These are phyloP conservation scores for Saturnispora serradocipensis DNA, from an alignment of 805 yeast genomes.

Conservation along the genomic window DNA sequence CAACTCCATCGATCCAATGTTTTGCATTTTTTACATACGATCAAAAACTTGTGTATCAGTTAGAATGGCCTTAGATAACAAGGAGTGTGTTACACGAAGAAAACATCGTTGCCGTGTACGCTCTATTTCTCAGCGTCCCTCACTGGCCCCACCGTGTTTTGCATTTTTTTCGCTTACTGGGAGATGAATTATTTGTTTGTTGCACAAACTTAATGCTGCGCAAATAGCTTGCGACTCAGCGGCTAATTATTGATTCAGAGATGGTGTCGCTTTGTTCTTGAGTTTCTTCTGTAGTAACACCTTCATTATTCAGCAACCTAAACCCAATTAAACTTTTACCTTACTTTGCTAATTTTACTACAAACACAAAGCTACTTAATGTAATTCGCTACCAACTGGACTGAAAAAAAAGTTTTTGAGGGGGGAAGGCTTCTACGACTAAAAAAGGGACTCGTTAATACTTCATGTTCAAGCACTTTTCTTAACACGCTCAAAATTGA, in stretches of 20 bases:
- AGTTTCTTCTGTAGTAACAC: too few species aligned
- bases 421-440: too few species aligned
- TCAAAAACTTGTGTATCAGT: not conserved
- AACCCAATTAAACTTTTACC: too few species aligned
- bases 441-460: too few species aligned
- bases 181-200: not conserved
- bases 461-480: not conserved
- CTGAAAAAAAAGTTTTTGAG: too few species aligned
- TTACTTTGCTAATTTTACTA: too few species aligned
- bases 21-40: not conserved
- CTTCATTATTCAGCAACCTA: too few species aligned
- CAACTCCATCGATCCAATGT: not conserved
- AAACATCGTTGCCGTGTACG: slow-evolving; percentile 17
- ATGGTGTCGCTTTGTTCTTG: too few species aligned
- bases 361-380: too few species aligned
- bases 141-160: not conserved
- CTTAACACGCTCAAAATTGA: not conserved
- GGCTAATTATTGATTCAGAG: not conserved
- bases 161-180: slow-evolving; percentile 1
- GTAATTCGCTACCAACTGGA: too few species aligned
- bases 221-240: too few species aligned
- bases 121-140: not conserved
- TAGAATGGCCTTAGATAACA: slow-evolving; percentile 11
- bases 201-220: not conserved
- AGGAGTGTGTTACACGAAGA: slow-evolving; percentile 23